Percentiles rank a stretch among this genome's conserved stretches.
Evolutionary conservation across 2,329 filamentous ascomycete genomes (phyloP).

Genomic region (Venturia carpophila): DNA sequence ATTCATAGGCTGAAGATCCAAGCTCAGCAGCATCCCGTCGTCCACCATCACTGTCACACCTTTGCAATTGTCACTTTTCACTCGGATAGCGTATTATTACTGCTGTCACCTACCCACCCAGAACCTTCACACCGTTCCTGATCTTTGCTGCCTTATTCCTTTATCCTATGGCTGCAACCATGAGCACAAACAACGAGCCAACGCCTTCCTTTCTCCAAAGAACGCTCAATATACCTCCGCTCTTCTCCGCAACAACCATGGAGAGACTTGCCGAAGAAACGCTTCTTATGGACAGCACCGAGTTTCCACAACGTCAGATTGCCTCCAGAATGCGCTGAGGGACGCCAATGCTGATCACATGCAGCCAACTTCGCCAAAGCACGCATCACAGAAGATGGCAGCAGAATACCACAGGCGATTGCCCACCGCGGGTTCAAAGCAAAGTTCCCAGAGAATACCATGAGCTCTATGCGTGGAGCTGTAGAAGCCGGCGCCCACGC

Average conservation of each 20-base stretch:
- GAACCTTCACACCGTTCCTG: background rate
- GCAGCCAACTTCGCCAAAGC: slow-evolving; percentile 31
- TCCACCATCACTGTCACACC: background rate
- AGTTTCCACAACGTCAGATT: slow-evolving; percentile 2
- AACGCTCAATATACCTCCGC: slow-evolving; percentile 3
- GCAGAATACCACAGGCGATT: slow-evolving; percentile 58
- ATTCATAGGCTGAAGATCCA: background rate
- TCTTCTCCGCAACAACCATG: slow-evolving; percentile 2
- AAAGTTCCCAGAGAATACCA: slow-evolving; percentile 74
- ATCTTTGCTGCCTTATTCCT: too few relatives aligned
- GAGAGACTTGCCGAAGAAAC: slow-evolving; percentile 7
- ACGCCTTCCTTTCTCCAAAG: background rate
- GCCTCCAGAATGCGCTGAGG: background rate
- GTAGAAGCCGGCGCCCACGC: slow-evolving; percentile 68
- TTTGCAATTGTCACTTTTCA: background rate
- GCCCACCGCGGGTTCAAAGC: slow-evolving; percentile 75
- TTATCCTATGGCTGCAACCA: background rate
- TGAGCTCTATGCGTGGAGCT: slow-evolving; percentile 68
- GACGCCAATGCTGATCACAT: background rate
- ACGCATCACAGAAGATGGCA: slow-evolving; percentile 30
- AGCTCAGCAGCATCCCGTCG: background rate
- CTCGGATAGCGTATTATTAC: background rate
- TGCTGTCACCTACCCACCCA: too few relatives aligned
- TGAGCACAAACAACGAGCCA: background rate
- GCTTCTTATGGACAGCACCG: background rate